phyloP scores from a whole-genome alignment of 176 grass and related monocot genomes.

The Panicum miliaceum region DNA sequence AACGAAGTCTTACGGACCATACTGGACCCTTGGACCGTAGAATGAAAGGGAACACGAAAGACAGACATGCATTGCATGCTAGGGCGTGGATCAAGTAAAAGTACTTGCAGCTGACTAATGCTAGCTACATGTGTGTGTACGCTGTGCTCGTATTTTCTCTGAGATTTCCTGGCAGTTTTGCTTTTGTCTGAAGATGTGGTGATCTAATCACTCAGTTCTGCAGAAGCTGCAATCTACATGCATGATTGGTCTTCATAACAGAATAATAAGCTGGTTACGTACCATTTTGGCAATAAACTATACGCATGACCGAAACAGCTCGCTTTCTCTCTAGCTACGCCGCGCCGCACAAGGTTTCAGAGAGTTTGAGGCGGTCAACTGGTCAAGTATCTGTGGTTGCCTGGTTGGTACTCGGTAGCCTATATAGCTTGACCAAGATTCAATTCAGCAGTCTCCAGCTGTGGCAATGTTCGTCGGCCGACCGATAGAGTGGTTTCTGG shows the following conservation, averaged over 20 bases:
- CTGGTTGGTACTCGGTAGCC: not conserved
- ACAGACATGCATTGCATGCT: not conserved
- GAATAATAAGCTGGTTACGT: not conserved
- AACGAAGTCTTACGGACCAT: slow-evolving; percentile 39
- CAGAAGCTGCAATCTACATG: not conserved
- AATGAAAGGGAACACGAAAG: slow-evolving; percentile 38
- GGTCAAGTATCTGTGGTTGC: not conserved
- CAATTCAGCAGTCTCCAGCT: not conserved
- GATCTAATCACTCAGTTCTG: slow-evolving; percentile 16
- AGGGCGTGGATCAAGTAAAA: slow-evolving; percentile 42
- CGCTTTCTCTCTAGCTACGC: not conserved
- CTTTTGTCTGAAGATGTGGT: not conserved
- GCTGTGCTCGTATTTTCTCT: slow-evolving; percentile 30
- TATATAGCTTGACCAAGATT: slow-evolving; percentile 32
- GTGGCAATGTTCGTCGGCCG: not conserved
- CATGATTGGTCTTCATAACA: not conserved
- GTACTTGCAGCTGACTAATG: slow-evolving; percentile 50
- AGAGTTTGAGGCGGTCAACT: slow-evolving; percentile 32
- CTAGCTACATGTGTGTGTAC: not conserved
- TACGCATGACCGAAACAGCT: slow-evolving; percentile 12
- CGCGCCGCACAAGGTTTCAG: slow-evolving; percentile 39
- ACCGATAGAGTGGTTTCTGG: not conserved
- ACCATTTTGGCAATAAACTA: slow-evolving; percentile 18
- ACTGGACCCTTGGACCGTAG: slow-evolving; percentile 38
- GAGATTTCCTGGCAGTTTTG: slow-evolving; percentile 40